Evolutionary conservation across 495 filamentous ascomycete species (phyloP).

Genomic region (Hyaloscypha bicolor): DNA sequence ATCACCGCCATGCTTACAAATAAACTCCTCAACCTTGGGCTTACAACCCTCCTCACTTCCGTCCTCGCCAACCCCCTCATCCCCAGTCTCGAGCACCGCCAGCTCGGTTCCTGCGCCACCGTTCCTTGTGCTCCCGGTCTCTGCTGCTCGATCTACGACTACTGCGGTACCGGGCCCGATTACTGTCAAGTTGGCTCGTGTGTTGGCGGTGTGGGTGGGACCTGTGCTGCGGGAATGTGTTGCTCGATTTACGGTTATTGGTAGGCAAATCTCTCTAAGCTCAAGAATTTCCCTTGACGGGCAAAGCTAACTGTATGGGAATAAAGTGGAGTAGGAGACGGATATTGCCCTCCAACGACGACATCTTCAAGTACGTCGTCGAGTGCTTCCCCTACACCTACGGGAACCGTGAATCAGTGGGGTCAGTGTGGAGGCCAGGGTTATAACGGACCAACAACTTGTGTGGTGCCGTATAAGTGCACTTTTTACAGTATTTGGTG

Average conservation of each 20-base stretch:
- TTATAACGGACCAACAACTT: neutral
- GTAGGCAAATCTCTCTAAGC: neutral
- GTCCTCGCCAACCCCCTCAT: neutral
- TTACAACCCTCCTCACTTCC: neutral
- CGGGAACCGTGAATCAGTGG: constrained; percentile 1
- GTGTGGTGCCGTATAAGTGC: neutral
- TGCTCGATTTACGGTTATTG: constrained; percentile 5
- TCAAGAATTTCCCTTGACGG: neutral
- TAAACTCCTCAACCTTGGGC: neutral
- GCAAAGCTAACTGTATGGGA: neutral
- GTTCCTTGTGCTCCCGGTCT: constrained; percentile 2
- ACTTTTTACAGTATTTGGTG: neutral
- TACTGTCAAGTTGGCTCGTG: constrained; percentile 9
- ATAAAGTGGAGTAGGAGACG: neutral
- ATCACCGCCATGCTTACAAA: neutral
- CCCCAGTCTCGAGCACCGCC: constrained; percentile 4
- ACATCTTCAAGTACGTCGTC: constrained; percentile 1
- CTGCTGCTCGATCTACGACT: constrained; percentile 4
- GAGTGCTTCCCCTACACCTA: neutral
- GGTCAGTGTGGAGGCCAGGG: constrained; percentile 4
- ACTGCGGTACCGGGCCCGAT: neutral
- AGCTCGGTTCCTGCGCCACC: constrained; percentile 7
- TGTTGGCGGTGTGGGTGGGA: neutral
- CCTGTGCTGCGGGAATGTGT: neutral
- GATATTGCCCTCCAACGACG: constrained; percentile 8